Percentiles rank a stretch among this genome's conserved stretches.
phyloP scores from a whole-genome alignment of 805 yeast species.

The Candida maris region DNA sequence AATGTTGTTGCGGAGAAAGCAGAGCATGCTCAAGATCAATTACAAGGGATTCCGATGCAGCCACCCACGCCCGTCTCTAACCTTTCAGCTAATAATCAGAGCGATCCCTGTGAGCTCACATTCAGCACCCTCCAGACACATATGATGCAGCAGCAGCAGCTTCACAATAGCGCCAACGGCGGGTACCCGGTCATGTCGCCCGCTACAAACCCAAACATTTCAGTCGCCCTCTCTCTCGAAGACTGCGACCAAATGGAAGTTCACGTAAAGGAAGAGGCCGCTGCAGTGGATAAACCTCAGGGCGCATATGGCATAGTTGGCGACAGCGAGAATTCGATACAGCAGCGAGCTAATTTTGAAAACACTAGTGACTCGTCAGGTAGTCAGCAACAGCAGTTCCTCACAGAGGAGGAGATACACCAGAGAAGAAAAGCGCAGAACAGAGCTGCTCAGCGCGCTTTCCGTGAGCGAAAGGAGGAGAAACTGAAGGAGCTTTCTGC shows the following conservation, averaged over 20 bases:
- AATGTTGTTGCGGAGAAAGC: background rate
- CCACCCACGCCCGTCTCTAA: slow-evolving; percentile 1
- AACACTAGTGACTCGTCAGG: slow-evolving; percentile 4
- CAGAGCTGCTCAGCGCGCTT: slow-evolving; percentile 85
- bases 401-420: slow-evolving; percentile 39
- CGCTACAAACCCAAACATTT: slow-evolving; percentile 2
- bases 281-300: slow-evolving; percentile 1
- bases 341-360: background rate
- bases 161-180: slow-evolving; percentile 6
- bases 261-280: slow-evolving; percentile 3
- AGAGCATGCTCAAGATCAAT: background rate
- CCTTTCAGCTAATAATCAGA: background rate
- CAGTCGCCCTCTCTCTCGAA: background rate
- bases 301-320: slow-evolving; percentile 1
- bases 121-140: slow-evolving; percentile 6
- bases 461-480: slow-evolving; percentile 75
- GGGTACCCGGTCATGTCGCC: slow-evolving; percentile 6
- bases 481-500: slow-evolving; percentile 63
- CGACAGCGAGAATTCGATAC: background rate
- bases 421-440: slow-evolving; percentile 72
- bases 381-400: slow-evolving; percentile 4
- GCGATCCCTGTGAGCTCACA: background rate
- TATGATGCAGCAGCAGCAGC: slow-evolving; percentile 15
- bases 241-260: too few relatives aligned
- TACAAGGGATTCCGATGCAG: background rate